Percentiles rank a stretch among this genome's conserved stretches.
Conservation (phyloP, 2,329 filamentous ascomycete species). For the Davidsoniella virescens region DNA sequence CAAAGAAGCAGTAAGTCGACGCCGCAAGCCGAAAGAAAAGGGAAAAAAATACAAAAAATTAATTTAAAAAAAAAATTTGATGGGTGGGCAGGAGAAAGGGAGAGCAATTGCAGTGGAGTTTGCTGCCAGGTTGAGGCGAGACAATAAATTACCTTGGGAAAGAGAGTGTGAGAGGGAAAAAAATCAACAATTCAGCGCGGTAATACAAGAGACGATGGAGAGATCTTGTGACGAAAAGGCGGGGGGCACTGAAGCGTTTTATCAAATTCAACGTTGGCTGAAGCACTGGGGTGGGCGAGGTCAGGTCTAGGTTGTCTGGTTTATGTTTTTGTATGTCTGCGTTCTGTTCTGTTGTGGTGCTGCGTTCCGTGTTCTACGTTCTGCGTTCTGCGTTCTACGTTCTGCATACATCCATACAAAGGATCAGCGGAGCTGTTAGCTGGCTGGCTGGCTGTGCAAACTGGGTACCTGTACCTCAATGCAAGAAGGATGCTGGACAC, state of each 20-base stretch:
- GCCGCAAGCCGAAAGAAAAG: background rate
- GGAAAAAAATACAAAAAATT: conserved; percentile 1
- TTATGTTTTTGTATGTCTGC: too few species aligned
- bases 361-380: too few species aligned
- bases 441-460: too few species aligned
- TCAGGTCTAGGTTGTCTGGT: too few species aligned
- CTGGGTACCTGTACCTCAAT: too few species aligned
- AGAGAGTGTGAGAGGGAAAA: background rate
- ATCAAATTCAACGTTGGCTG: conserved; percentile 6
- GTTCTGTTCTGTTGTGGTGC: too few species aligned
- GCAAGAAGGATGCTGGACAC: too few species aligned
- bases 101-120: conserved; percentile 3
- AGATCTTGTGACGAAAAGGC: conserved; percentile 10
- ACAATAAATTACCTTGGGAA: conserved; percentile 5
- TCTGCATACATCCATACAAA: background rate
- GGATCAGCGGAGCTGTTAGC: too few species aligned
- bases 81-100: background rate
- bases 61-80: background rate
- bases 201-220: conserved; percentile 8
- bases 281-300: background rate
- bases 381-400: background rate
- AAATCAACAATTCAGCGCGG: conserved; percentile 1
- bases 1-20: background rate
- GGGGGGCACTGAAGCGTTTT: conserved; percentile 5
- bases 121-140: background rate